Evolutionary conservation across 2,329 filamentous ascomycete genomes (phyloP), one percentile per base, ranked within the genome.

Genomic region (Monilinia polystroma): DNA sequence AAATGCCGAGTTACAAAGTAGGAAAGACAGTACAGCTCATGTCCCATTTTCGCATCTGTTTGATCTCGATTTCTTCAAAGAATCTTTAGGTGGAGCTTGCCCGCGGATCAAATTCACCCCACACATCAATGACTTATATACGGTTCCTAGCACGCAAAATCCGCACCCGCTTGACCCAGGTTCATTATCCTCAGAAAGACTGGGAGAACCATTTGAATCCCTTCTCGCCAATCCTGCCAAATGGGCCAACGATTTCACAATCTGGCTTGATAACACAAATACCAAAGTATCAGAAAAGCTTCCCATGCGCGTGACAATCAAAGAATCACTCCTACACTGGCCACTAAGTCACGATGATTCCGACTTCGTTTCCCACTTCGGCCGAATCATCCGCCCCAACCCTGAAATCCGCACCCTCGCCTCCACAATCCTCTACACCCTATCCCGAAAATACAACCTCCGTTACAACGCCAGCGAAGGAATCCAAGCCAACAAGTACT

Each of bases 401-500:
- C 35, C 43, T 12, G 70, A 73, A 51, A 66, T 66, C 1, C 70
- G 73, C 29, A 57, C 65, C 4, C 68, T 74, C 3, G 72, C 73
- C 26, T 71, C 72, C 11, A 72, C 64, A 20, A 66, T 67, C 0
- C 63, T 74, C 18, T 76, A 76, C 70, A 70, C 71, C 7, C 68
- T 80, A 41, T 72, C 74, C 23, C 66, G 70, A 35, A 72, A 66
- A n/a, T 72, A 73, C 64, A 67, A 67, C 7, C 64, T 76, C 6
- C 62, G 71, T 16, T 69, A 77, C 58, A 70, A 77, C 14, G 68
- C 69, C 8, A 66, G 70, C 4, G 63, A 71, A 0, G 73, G 78
- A 16, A 73, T 76, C 3, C 69, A 64, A 12, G 29, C 26, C 2
- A 51, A 55, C 2, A 74, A 73, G 8, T 80, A 78, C 66, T 77